These are phyloP conservation scores for Mycena crocata DNA, from an alignment of 768 basidiomycete species.

Conservation along the genomic window DNA sequence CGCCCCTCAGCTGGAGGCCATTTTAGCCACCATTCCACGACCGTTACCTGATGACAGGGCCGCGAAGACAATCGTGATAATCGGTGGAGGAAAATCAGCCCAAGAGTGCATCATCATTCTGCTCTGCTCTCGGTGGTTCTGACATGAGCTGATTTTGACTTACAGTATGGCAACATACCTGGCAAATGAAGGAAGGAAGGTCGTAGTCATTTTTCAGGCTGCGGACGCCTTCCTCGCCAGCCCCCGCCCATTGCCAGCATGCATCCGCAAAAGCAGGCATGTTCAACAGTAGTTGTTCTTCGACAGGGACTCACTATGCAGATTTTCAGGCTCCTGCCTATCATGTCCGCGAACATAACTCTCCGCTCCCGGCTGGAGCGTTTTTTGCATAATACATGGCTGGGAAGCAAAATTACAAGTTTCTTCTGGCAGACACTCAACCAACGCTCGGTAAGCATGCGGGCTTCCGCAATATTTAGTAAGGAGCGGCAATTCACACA, in stretches of 20 bases:
- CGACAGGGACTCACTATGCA: not conserved
- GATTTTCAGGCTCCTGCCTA: slow-evolving; percentile 59
- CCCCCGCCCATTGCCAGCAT: slow-evolving; percentile 60
- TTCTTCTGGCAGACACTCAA: slow-evolving; percentile 59
- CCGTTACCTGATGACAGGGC: slow-evolving; percentile 30
- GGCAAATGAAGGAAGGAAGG: slow-evolving; percentile 59
- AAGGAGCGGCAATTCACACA: not conserved
- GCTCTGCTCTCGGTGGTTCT: not conserved
- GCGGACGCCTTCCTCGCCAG: slow-evolving; percentile 64
- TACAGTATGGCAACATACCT: slow-evolving; percentile 61
- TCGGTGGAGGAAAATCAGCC: slow-evolving; percentile 77
- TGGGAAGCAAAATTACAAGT: slow-evolving; percentile 64
- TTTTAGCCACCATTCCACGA: slow-evolving; percentile 47
- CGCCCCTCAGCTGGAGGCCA: slow-evolving; percentile 51
- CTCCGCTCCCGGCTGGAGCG: slow-evolving; percentile 68
- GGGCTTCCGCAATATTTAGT: slow-evolving; percentile 2
- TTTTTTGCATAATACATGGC: slow-evolving; percentile 69
- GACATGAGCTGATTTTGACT: not conserved
- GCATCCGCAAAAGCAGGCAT: slow-evolving; percentile 71
- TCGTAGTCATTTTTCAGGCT: slow-evolving; percentile 63
- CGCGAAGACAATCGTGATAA: slow-evolving; percentile 53
- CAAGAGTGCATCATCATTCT: slow-evolving; percentile 62
- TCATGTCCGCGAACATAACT: slow-evolving; percentile 61
- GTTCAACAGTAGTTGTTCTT: not conserved
- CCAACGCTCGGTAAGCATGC: slow-evolving; percentile 51